Base-by-base conservation (phyloP, 2,329 filamentous ascomycete species). In the Fusarium haematococcum region DNA sequence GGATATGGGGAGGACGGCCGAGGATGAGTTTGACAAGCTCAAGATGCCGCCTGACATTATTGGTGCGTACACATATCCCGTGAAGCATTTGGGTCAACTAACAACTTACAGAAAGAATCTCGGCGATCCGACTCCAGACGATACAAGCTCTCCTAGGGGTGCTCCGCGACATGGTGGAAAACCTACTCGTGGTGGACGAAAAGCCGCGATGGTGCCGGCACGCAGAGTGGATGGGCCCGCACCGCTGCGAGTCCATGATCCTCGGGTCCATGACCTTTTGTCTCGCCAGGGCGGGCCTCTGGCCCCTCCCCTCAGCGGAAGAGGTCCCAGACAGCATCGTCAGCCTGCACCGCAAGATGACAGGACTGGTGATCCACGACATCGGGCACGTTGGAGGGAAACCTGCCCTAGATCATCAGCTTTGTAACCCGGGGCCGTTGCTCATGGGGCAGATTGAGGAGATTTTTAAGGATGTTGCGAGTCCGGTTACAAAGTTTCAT, bases 171-270 rank as follows among this genome's bases (percentile, higher is more conserved):
- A 73, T 80, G 70, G 66, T 75, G 1, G 77, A 78, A 14, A 70
- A 75, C 25, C 74, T 81, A 2, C 59, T 79, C 6, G 74, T 76
- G 8, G 79, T 80, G 6, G 79, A 81, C 48, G 80, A 81, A 58
- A 75, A 74, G 23, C 78, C 79, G 4, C 75, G 81, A 11, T 82
- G 81, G 80, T 83, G 81, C 35, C 75, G 72, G 1, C 79, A 82
- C 63, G 81, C 81, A 1, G 74, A 75, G 5, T 83, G 77, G 74
- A 81, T 82, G 79, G 81, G 80, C 1, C 80, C 1, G 79, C 81
- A 83, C 58, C 73, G 79, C 10, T 83, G 81, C 67, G 82, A 83
- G 41, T 83, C 80, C 25, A 83, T 82, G 80, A 82, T 83, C 10
- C 73, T 83, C 1, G 80, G 81, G 2, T 83, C 81, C 1, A 76